phyloP scores from a whole-genome alignment of 2,329 filamentous ascomycete species.

The Diatrype stigma region DNA sequence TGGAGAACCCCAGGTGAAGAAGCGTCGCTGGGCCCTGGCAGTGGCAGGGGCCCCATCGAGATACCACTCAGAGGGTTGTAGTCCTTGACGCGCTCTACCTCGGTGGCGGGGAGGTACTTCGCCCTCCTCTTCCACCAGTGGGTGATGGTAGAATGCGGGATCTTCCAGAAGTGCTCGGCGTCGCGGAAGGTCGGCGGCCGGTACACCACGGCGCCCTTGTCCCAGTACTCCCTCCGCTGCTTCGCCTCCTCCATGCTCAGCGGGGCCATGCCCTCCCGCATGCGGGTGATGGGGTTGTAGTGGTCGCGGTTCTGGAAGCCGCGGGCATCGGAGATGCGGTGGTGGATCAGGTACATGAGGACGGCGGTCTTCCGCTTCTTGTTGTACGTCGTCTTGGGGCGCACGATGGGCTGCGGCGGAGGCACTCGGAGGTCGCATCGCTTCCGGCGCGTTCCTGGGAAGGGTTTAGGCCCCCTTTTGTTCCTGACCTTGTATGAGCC shows the following conservation, averaged over 20 bases:
- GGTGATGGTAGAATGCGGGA: not conserved
- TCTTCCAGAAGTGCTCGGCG: conserved; percentile 3
- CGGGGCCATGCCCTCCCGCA: not conserved
- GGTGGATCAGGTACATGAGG: not conserved
- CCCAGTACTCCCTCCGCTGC: not conserved
- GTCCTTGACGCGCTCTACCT: conserved; percentile 4
- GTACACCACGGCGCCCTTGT: conserved; percentile 3
- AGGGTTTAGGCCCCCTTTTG: conserved; percentile 4
- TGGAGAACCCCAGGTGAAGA: too few species aligned
- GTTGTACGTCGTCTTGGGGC: not conserved
- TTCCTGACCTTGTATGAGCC: conserved; percentile 1
- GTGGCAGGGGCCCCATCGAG: too few species aligned
- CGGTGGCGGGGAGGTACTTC: conserved; percentile 3
- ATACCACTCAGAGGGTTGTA: not conserved
- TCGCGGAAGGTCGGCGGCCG: conserved; percentile 5
- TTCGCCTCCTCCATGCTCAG: not conserved
- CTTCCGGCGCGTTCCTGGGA: conserved; percentile 8
- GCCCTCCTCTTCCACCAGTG: conserved; percentile 2
- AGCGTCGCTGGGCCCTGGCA: too few species aligned
- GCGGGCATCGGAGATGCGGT: not conserved
- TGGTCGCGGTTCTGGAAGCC: not conserved
- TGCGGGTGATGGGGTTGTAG: not conserved
- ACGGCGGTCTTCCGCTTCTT: conserved; percentile 2
- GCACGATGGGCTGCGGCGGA: conserved; percentile 3
- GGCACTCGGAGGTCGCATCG: conserved; percentile 10